Conservation (phyloP, 164 flowering plant genomes). For the Chloranthus sessilifolius region DNA sequence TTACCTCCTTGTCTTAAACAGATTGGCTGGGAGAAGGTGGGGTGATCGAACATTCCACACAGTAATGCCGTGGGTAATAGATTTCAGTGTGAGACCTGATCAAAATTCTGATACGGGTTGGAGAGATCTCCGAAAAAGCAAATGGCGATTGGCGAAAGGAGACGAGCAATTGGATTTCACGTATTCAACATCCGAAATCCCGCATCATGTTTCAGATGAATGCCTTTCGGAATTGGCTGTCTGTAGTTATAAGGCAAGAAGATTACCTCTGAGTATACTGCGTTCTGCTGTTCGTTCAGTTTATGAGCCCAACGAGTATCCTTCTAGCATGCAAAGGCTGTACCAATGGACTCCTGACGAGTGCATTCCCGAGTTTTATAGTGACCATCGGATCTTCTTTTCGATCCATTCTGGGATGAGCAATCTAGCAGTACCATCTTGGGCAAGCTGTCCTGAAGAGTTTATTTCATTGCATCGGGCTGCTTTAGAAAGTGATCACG, state of each 20-base stretch:
- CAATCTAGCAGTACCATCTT: constrained; percentile 81
- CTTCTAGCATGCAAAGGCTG: constrained; percentile 91
- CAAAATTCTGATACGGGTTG: constrained; percentile 69
- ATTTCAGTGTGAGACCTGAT: constrained; percentile 79
- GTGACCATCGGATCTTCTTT: constrained; percentile 67
- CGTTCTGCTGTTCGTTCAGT: constrained; percentile 90
- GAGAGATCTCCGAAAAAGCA: constrained; percentile 88
- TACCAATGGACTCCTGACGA: constrained; percentile 99
- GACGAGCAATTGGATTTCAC: constrained; percentile 98
- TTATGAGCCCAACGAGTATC: constrained; percentile 98
- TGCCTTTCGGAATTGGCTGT: constrained; percentile 98
- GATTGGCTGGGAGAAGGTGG: constrained; percentile 96
- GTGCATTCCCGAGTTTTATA: constrained; percentile 95
- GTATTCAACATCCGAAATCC: constrained; percentile 84
- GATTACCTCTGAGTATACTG: constrained; percentile 80
- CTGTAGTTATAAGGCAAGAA: constrained; percentile 98
- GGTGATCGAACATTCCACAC: constrained; percentile 87
- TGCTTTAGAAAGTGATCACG: constrained; percentile 80
- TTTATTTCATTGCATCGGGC: constrained; percentile 84
- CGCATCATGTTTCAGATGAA: constrained; percentile 97
- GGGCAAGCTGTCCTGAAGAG: constrained; percentile 78
- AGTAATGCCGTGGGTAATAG: constrained; percentile 99
- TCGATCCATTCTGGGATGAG: constrained; percentile 84
- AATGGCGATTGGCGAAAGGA: constrained; percentile 98
- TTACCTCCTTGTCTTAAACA: constrained; percentile 77